Base-by-base conservation (phyloP, 2,329 filamentous ascomycete species). In the Colletotrichum limetticola region DNA sequence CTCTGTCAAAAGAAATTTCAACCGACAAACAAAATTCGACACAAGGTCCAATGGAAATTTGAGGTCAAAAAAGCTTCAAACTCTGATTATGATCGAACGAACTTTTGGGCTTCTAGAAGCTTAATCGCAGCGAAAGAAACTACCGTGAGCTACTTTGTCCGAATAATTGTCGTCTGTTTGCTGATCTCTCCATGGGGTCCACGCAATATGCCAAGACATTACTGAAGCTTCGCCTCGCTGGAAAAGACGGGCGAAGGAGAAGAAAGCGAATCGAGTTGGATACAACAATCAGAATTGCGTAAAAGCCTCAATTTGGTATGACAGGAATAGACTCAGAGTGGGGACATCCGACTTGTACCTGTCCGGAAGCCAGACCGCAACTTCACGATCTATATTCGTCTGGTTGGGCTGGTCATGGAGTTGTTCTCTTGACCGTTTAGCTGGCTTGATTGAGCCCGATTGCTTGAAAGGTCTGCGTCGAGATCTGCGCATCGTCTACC, bases 191-290 rank as follows among this genome's bases (percentile, higher is more conserved):
- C 42, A 53, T 22, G 35, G 19, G 53, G 59, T 32, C 69, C 52
- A 59, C 66, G 28, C 59, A 56, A 58, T 53, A 5, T 32, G 59
- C 66, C 69, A 56, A 72, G 69, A 22, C 24, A 53, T 61, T 26
- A 42, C 12, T 12, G 52, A 49, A 55, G 42, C 65, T 63, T 63
- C 58, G 65, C 69, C 53, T 49, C 53, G 19, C n/a, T 24, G 5
- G 32, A 58, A 58, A n/a, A 66, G 12, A 19, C 37, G 6, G 37
- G 35, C 2, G 14, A 16, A 16, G 19, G 19, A 49, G 42, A 19
- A 49, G 3, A n/a, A 49, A 49, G 19, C 3, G 9, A 49, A 22
- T 2, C 19, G 11, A 49, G 19, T 19, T 22, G 6, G 19, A 9
- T 3, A 42, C 16, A 49, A 22, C 7, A n/a, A 22, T 8, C 19